Percentiles rank a stretch among this genome's conserved stretches.
phyloP scores from a whole-genome alignment of 2,329 filamentous ascomycete species.

The Apiospora pterosperma region DNA sequence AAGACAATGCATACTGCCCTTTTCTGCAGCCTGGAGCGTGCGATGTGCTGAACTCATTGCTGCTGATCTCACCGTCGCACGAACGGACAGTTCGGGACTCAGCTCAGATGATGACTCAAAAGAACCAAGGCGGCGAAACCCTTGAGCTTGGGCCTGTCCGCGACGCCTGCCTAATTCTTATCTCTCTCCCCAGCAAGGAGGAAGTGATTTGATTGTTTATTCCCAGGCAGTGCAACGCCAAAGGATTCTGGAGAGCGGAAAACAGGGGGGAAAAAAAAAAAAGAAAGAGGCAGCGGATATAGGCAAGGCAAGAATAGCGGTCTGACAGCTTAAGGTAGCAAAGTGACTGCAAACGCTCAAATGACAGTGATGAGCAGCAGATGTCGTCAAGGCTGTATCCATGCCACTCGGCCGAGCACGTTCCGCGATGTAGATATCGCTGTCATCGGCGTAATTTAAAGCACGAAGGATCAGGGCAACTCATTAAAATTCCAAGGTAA shows the following conservation, averaged over 20 bases:
- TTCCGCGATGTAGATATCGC: slow-evolving; percentile 10
- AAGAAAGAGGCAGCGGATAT: slow-evolving; percentile 8
- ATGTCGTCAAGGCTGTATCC: slow-evolving; percentile 1
- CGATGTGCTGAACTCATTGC: background rate
- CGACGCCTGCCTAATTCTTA: slow-evolving; percentile 20
- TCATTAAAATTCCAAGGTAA: slow-evolving; percentile 8
- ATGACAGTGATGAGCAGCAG: background rate
- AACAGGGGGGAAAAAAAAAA: slow-evolving; percentile 8
- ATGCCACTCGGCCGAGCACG: slow-evolving; percentile 20
- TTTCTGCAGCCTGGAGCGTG: background rate
- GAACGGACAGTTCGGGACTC: slow-evolving; percentile 19
- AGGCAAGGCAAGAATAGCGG: background rate
- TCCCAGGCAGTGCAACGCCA: background rate
- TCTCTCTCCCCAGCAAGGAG: background rate
- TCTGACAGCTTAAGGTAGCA: background rate
- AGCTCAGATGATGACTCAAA: slow-evolving; percentile 17
- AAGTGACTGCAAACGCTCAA: slow-evolving; percentile 6
- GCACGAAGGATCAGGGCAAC: background rate
- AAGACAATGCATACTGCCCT: background rate
- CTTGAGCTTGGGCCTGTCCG: slow-evolving; percentile 19
- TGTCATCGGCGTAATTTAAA: background rate
- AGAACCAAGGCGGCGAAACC: slow-evolving; percentile 6
- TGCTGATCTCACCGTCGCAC: slow-evolving; percentile 30
- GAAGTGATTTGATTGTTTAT: background rate
- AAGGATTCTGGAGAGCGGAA: slow-evolving; percentile 8